phyloP scores from a whole-genome alignment of 495 filamentous ascomycete species.

The Platismatia glauca region DNA sequence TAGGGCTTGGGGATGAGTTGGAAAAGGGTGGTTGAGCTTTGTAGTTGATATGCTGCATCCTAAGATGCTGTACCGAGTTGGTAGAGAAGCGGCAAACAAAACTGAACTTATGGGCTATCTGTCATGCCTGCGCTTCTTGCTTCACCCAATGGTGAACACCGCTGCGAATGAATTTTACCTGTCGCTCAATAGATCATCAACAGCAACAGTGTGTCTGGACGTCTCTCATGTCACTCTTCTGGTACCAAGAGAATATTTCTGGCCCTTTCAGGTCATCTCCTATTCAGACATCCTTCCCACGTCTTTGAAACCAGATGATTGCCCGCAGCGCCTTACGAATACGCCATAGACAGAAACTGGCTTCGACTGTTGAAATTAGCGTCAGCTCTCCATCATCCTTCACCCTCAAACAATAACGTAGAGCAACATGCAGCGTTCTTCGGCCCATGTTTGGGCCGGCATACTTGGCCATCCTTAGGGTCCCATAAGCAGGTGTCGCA shows the following conservation, averaged over 20 bases:
- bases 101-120: no score
- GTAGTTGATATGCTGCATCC: no score
- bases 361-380: background rate
- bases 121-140: background rate
- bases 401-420: background rate
- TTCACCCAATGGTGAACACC: background rate
- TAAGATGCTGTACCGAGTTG: no score
- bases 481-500: background rate
- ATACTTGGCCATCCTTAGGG: background rate
- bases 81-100: no score
- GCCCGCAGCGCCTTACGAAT: background rate
- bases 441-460: background rate
- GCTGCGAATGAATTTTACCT: background rate
- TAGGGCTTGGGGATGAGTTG: background rate
- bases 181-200: background rate
- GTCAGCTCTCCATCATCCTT: background rate
- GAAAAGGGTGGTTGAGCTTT: no score
- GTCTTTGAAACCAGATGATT: background rate
- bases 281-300: background rate
- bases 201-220: background rate
- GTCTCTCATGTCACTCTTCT: background rate
- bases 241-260: background rate
- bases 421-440: background rate
- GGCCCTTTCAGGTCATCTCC: no score
- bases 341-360: background rate